These are phyloP conservation scores for Podospora bellae-mahoneyi DNA, from an alignment of 495 filamentous ascomycete species.

Conservation along the genomic window DNA sequence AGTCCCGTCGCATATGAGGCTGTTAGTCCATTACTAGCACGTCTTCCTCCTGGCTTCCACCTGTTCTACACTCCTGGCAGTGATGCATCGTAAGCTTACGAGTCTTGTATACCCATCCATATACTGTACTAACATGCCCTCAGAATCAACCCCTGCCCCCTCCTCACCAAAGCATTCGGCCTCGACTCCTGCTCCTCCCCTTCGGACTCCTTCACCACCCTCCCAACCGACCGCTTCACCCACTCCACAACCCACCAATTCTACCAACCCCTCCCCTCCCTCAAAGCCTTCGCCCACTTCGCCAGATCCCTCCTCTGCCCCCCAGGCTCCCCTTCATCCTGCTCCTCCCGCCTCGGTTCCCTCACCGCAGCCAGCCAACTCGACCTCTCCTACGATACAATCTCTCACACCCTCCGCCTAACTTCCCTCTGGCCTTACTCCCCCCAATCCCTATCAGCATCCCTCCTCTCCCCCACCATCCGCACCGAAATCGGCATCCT, in stretches of 20 bases:
- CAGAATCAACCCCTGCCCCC: constrained; percentile 58
- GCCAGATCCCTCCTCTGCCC: constrained; percentile 56
- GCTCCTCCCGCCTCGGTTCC: constrained; percentile 31
- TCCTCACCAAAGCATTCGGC: constrained; percentile 60
- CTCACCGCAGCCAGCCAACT: constrained; percentile 55
- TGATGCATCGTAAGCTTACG: neutral
- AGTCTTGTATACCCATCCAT: neutral
- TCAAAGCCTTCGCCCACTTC: constrained; percentile 56
- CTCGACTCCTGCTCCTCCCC: constrained; percentile 51
- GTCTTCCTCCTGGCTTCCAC: constrained; percentile 78
- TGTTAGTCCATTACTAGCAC: constrained; percentile 66
- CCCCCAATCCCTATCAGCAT: constrained; percentile 39
- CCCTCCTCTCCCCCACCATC: constrained; percentile 32
- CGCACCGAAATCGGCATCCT: constrained; percentile 81
- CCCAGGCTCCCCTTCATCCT: constrained; percentile 31
- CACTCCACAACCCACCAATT: constrained; percentile 66
- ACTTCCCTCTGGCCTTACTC: constrained; percentile 58
- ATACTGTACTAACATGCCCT: neutral
- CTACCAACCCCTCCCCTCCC: constrained; percentile 56
- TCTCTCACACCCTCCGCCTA: constrained; percentile 60
- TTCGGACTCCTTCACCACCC: constrained; percentile 64
- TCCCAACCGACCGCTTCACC: constrained; percentile 63
- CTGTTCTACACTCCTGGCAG: constrained; percentile 66
- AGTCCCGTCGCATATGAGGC: constrained; percentile 53
- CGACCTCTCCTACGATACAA: constrained; percentile 75